These are phyloP conservation scores for Hypoxylon sp. DNA, from an alignment of 2,329 filamentous ascomycete genomes.

Conservation along the genomic window DNA sequence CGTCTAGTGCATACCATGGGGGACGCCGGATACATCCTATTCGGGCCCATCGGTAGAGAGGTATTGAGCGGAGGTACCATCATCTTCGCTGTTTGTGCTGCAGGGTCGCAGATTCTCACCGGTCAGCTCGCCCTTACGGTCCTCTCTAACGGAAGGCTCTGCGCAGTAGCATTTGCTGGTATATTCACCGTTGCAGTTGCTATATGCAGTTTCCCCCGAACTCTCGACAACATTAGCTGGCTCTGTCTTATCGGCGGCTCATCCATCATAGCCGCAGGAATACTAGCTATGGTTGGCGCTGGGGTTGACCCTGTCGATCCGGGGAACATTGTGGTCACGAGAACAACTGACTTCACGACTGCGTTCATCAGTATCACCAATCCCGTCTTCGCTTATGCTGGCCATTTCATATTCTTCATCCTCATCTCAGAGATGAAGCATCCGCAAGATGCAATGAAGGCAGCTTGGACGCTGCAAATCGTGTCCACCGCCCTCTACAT, in stretches of 20 bases:
- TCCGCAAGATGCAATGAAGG: slow-evolving; percentile 66
- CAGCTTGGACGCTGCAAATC: slow-evolving; percentile 65
- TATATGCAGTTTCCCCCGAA: slow-evolving; percentile 64
- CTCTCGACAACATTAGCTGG: slow-evolving; percentile 65
- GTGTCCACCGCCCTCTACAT: slow-evolving; percentile 67
- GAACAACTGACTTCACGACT: slow-evolving; percentile 59
- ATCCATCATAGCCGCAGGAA: slow-evolving; percentile 65
- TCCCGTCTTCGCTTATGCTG: slow-evolving; percentile 67
- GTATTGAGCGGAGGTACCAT: slow-evolving; percentile 65
- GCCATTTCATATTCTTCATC: slow-evolving; percentile 70
- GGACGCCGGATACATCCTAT: slow-evolving; percentile 68
- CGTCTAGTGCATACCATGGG: slow-evolving; percentile 69
- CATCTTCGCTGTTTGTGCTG: slow-evolving; percentile 67
- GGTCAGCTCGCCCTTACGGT: slow-evolving; percentile 65
- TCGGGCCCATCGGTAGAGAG: slow-evolving; percentile 67
- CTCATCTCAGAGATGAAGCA: slow-evolving; percentile 68
- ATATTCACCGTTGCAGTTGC: slow-evolving; percentile 66
- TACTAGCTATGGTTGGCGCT: slow-evolving; percentile 67
- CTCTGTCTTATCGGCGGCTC: slow-evolving; percentile 61
- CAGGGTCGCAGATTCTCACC: slow-evolving; percentile 66
- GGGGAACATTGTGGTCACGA: slow-evolving; percentile 57
- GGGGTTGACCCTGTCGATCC: slow-evolving; percentile 59
- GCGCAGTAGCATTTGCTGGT: slow-evolving; percentile 65
- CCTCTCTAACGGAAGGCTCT: slow-evolving; percentile 64
- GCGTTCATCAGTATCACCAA: slow-evolving; percentile 66